Evolutionary conservation across 164 flowering plant species (phyloP).

Genomic region (Aristolochia californica): DNA sequence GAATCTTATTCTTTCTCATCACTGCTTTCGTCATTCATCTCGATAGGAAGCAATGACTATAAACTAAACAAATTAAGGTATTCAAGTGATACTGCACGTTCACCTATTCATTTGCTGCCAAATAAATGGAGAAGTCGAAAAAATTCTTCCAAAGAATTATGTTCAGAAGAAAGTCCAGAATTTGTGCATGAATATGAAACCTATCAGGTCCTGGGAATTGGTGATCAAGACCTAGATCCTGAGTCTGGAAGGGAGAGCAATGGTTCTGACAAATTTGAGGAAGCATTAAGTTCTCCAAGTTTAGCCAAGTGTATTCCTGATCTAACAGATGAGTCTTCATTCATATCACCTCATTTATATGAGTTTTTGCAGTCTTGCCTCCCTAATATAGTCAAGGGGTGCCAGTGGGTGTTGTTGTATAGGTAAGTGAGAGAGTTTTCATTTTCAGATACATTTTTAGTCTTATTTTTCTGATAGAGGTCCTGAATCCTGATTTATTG

Average conservation of each 20-base stretch:
- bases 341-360: constrained; percentile 54
- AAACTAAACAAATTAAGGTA: constrained; percentile 16
- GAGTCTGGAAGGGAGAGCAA: constrained; percentile 24
- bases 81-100: constrained; percentile 16
- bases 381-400: constrained; percentile 90
- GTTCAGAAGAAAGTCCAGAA: constrained; percentile 16
- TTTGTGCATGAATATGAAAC: constrained; percentile 12
- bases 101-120: constrained; percentile 32
- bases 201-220: constrained; percentile 10
- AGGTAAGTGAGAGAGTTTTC: constrained; percentile 39
- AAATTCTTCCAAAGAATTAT: constrained; percentile 18
- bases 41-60: constrained; percentile 26
- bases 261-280: constrained; percentile 33
- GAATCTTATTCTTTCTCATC: constrained; percentile 35
- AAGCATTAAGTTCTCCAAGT: constrained; percentile 22
- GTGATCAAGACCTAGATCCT: constrained; percentile 17
- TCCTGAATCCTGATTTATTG: not conserved
- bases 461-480: not conserved
- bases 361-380: constrained; percentile 66
- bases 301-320: constrained; percentile 25
- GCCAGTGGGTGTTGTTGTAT: constrained; percentile 82
- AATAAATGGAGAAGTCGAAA: constrained; percentile 28
- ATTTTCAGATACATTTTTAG: not conserved
- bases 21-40: constrained; percentile 30
- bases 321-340: constrained; percentile 52